These are phyloP conservation scores for Phytopythium mirpurense DNA, from an alignment of 352 stramenopile species.

Conservation along the genomic window DNA sequence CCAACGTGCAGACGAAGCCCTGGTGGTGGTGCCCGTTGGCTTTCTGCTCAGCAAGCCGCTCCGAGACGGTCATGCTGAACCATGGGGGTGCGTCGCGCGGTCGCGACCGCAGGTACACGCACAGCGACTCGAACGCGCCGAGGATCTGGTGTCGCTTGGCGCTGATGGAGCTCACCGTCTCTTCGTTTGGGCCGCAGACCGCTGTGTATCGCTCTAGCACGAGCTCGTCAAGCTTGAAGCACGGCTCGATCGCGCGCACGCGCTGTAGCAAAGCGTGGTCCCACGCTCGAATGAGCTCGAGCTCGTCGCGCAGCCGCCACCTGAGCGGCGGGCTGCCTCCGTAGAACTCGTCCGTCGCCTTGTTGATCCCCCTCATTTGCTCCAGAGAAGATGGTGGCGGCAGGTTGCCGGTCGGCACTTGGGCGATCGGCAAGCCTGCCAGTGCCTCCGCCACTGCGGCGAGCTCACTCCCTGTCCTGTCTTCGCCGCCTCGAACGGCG, in stretches of 20 bases:
- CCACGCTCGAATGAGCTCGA: slow-evolving; percentile 23
- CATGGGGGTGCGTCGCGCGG: slow-evolving; percentile 27
- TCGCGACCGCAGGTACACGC: slow-evolving; percentile 20
- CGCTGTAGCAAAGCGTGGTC: slow-evolving; percentile 24
- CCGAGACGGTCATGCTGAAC: slow-evolving; percentile 28
- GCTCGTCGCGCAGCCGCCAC: slow-evolving; percentile 25
- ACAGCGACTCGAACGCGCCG: slow-evolving; percentile 25
- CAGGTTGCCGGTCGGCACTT: slow-evolving; percentile 6
- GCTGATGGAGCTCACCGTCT: slow-evolving; percentile 25
- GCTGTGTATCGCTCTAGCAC: slow-evolving; percentile 33
- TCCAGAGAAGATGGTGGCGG: background rate
- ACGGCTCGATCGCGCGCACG: slow-evolving; percentile 20
- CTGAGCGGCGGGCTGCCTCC: slow-evolving; percentile 12
- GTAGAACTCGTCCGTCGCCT: slow-evolving; percentile 13
- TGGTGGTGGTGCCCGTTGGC: slow-evolving; percentile 27
- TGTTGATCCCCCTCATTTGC: slow-evolving; percentile 7
- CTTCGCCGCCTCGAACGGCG: background rate
- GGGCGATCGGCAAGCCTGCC: slow-evolving; percentile 26
- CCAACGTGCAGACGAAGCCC: slow-evolving; percentile 24
- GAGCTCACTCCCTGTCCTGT: slow-evolving; percentile 21
- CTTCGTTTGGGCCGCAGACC: slow-evolving; percentile 11
- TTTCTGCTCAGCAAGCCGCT: slow-evolving; percentile 29
- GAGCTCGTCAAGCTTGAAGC: slow-evolving; percentile 20
- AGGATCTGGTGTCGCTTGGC: slow-evolving; percentile 29
- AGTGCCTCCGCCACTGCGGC: slow-evolving; percentile 26